Base-by-base conservation (phyloP, 257 asterid genomes). In the Marsdenia floribunda region DNA sequence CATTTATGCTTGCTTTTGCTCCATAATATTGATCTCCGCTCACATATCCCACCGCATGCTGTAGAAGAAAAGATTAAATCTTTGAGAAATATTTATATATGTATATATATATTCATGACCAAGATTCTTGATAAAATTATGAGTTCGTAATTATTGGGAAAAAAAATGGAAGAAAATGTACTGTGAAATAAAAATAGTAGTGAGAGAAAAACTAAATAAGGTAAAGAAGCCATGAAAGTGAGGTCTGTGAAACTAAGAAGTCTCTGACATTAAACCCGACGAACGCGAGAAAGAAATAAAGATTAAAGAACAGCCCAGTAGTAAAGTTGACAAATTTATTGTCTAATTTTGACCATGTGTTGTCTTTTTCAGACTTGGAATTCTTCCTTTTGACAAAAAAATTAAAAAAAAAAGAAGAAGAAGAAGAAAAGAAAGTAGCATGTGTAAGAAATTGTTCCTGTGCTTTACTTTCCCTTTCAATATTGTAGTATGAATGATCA, bases 21-120 rank as follows among this genome's bases (percentile, higher is more conserved):
- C 97, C 98, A 74, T 91, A 93, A 54, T 88, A 93, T 70, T 84
- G 81, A 38, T 86, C 89, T 76, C 98, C 97, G 78, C 78, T 88
- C 57, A 89, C 97, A 87, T 91, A 93, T 47, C 98, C 98, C 53
- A 93, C 97, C 2, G 98, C 98, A 84, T 93, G 98, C 98, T 93
- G 85, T 29, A 29, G 33, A 29, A 29, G 33, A 29, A 29, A 29
- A 29, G 33, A 29, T 29, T 29, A 29, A 29, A 29, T 29, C 33
- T 29, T 29, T 29, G 33, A 29, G 33, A 29, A 29, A 29, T 29
- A 29, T 29, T 29, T 29, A 29, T 29, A 29, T 29, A 29, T 29
- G 1, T 29, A 29, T 29, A 29, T n/a, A 29, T 29, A 29, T 29
- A 29, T 0, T 29, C 33, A 29, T 29, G 33, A 29, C 33, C 33